These are phyloP conservation scores for Sporobolomyces phaffii DNA, from an alignment of 768 basidiomycete genomes.

Conservation along the genomic window DNA sequence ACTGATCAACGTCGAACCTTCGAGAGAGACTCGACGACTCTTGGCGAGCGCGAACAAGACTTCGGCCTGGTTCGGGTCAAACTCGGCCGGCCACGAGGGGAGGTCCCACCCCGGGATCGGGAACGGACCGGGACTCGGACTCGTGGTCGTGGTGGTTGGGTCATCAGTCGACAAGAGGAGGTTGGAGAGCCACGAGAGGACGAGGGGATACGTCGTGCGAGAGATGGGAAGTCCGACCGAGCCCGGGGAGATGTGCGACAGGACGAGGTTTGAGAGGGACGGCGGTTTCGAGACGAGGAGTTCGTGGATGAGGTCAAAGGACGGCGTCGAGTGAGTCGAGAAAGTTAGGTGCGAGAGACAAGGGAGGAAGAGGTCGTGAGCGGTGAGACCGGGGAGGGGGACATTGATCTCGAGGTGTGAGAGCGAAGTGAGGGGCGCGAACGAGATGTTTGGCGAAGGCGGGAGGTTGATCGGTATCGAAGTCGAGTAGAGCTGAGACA, in stretches of 20 bases:
- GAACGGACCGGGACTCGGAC: conserved; percentile 2
- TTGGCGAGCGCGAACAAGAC: conserved; percentile 21
- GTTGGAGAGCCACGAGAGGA: conserved; percentile 8
- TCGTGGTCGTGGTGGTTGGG: too few relatives aligned
- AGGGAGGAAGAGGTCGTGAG: neutral
- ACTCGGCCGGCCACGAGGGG: neutral
- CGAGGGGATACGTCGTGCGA: conserved; percentile 4
- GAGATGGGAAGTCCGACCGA: conserved; percentile 19
- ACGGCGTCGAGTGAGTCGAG: neutral
- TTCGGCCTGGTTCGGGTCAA: conserved; percentile 9
- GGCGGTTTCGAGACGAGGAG: conserved; percentile 4
- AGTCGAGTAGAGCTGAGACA: neutral
- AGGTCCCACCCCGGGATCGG: conserved; percentile 20
- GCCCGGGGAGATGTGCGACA: conserved; percentile 26
- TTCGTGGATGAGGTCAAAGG: conserved; percentile 1
- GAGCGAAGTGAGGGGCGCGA: conserved; percentile 1
- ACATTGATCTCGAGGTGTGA: conserved; percentile 3
- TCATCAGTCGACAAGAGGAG: neutral
- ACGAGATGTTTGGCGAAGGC: neutral
- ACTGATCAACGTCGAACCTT: neutral
- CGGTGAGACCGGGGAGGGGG: conserved; percentile 2
- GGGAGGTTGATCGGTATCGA: conserved; percentile 13
- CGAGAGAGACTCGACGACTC: neutral
- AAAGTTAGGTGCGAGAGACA: neutral
- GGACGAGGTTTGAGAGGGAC: neutral